Evolutionary conservation across 306 rosid species (phyloP), one percentile per base, ranked within the genome.

Genomic region (Cyclanthera cordifolia): DNA sequence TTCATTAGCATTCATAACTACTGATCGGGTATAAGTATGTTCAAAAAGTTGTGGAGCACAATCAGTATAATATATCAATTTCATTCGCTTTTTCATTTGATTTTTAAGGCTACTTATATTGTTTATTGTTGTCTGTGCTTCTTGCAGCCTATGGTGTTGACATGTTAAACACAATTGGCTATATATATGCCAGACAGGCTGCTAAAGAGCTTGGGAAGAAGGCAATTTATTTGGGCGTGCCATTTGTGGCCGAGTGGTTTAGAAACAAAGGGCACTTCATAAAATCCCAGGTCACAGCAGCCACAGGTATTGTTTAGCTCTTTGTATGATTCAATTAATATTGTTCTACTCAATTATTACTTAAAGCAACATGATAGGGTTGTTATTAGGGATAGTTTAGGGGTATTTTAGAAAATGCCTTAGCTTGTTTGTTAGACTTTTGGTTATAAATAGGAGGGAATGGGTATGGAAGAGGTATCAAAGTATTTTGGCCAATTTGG

Each of bases 151-250:
- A 89, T 75, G 98, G 98, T 59, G 87, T 79, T 73, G 96, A 84
- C 76, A 93, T 93, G 95, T 77, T 93, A 84, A 93, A 81, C 82
- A 93, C 98, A 70, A 87, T 89, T 78, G 98, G 98, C 79, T 93
- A 93, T 77, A 93, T 93, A 79, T 93, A 93, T 71, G 87, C 89
- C 71, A 87, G 98, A 84, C 94, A 86, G 80, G 90, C 95, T 15
- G 98, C 98, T 2, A 87, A 89, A 76, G 98, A 93, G 85, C 90
- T 93, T 17, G 98, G 98, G 60, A 93, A 93, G 87, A 93, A 93
- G 79, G 98, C 98, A 53, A 86, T 93, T 57, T 93, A 80, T 83
- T 75, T 93, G 81, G 98, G 96, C 12, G 94, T 93, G 74, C 98
- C 98, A 67, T 93, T 93, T 80, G 59, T 93, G 76, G 98, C 98